Base-by-base conservation (phyloP, 2,329 filamentous ascomycete species). In the Bipolaris gigantea region DNA sequence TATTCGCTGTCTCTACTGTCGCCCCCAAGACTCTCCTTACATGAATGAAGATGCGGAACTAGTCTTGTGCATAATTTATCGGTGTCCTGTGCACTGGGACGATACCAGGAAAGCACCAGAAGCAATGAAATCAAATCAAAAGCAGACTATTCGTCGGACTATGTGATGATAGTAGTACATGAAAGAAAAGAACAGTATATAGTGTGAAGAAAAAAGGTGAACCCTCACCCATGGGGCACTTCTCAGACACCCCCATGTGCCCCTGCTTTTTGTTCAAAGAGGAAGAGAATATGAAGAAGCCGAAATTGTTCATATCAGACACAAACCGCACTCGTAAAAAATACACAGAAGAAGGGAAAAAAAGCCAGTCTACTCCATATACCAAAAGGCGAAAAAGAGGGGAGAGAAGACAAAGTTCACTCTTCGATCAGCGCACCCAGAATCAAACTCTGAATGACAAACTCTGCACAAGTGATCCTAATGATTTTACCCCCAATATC, bases 381-480 rank as follows among this genome's bases (percentile, higher is more conserved):
- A 43, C 19, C 16, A 25, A 43, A 43, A 16, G 11, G 16, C 30
- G 25, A 15, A 3, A 36, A 36, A 18, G 4, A 36, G 19, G n/a
- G 34, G 33, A 6, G 25, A 30, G 13, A 30, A 30, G 10, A 30
- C 10, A 30, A 4, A 36, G 39, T 30, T 50, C n/a, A 70, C 45
- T 85, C 83, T 57, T 90, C 87, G 48, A 92, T 83, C 62, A 97
- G 76, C 56, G 86, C 84, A 0, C 92, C 93, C 46, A 96, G 73
- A 59, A 99, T 97, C 55, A 97, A 78, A 73, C 92, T 97, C 79
- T 99, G 93, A 50, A 96, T 87, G 19, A 97, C 85, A 69, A 93
- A 85, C 75, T 97, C 93, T 71, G 95, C 88, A 51, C 87, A 88
- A 48, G 96, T 83, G 40, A 94, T 82, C 58, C 82, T 83, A 34